Evolutionary conservation across 306 rosid species (phyloP).

Genomic region (Quercus bicolor): DNA sequence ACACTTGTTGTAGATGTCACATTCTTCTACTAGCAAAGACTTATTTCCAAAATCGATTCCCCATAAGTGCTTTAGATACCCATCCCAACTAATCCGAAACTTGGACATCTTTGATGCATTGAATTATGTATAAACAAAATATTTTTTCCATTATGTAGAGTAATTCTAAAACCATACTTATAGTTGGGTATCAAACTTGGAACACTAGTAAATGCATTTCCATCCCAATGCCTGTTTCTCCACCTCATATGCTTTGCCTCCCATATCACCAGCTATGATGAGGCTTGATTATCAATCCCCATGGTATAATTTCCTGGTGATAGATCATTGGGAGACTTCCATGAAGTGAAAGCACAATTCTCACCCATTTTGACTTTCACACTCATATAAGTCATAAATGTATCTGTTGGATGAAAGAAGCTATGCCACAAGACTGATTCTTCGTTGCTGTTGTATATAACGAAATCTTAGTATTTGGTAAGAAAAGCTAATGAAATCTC

Average conservation of each 20-base stretch:
- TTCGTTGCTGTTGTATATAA: background rate
- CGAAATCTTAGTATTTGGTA: slow-evolving; percentile 12
- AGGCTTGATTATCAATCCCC: slow-evolving; percentile 65
- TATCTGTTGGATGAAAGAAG: slow-evolving; percentile 55
- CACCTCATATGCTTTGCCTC: slow-evolving; percentile 43
- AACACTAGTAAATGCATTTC: slow-evolving; percentile 46
- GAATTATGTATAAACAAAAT: slow-evolving; percentile 27
- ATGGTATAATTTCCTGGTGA: slow-evolving; percentile 46
- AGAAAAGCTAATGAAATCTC: slow-evolving; percentile 38
- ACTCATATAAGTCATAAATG: slow-evolving; percentile 63
- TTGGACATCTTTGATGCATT: slow-evolving; percentile 24
- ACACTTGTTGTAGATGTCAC: slow-evolving; percentile 69
- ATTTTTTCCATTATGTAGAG: slow-evolving; percentile 12
- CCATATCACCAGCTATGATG: slow-evolving; percentile 72
- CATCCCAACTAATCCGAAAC: slow-evolving; percentile 64
- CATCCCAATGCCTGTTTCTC: slow-evolving; percentile 86
- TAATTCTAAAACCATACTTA: slow-evolving; percentile 46
- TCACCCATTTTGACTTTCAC: slow-evolving; percentile 36
- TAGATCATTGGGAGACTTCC: slow-evolving; percentile 66
- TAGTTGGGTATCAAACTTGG: slow-evolving; percentile 33
- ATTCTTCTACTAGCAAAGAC: slow-evolving; percentile 35
- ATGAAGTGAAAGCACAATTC: slow-evolving; percentile 36
- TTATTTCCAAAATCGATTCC: slow-evolving; percentile 27
- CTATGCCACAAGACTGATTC: slow-evolving; percentile 44
- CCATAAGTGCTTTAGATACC: slow-evolving; percentile 36